Conservation (phyloP, 2,329 filamentous ascomycete genomes). For the Malbranchea zuffiana region DNA sequence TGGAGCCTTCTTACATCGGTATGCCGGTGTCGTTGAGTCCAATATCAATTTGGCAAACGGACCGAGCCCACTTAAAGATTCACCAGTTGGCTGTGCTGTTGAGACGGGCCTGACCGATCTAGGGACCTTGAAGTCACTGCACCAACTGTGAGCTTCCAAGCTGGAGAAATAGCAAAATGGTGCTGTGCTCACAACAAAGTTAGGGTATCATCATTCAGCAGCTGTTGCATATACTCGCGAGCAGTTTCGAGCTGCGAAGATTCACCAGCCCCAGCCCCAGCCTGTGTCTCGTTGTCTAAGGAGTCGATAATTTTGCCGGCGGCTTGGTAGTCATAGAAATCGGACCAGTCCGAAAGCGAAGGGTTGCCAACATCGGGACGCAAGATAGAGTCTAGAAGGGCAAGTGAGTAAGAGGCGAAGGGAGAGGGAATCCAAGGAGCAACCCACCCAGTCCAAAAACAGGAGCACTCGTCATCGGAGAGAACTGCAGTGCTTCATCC, state of each 20-base stretch:
- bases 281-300: conserved; percentile 59
- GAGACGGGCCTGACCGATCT: conserved; percentile 17
- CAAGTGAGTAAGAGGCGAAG: neutral
- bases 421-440: neutral
- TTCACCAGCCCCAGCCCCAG: conserved; percentile 40
- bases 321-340: conserved; percentile 40
- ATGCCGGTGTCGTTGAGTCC: no score
- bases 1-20: no score
- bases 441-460: conserved; percentile 36
- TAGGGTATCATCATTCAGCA: conserved; percentile 38
- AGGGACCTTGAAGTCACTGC: conserved; percentile 36
- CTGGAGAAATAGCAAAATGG: neutral
- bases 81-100: conserved; percentile 15
- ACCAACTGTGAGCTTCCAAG: neutral
- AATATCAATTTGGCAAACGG: conserved; percentile 47
- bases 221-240: conserved; percentile 61
- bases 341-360: conserved; percentile 27
- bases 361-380: conserved; percentile 33
- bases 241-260: conserved; percentile 60
- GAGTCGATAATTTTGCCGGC: conserved; percentile 49
- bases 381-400: conserved; percentile 29
- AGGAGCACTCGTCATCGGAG: conserved; percentile 40
- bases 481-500: conserved; percentile 39
- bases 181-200: conserved; percentile 8
- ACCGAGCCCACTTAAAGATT: conserved; percentile 32